Conservation (phyloP, 2,329 filamentous ascomycete species). For the Scortechinia acanthostroma region DNA sequence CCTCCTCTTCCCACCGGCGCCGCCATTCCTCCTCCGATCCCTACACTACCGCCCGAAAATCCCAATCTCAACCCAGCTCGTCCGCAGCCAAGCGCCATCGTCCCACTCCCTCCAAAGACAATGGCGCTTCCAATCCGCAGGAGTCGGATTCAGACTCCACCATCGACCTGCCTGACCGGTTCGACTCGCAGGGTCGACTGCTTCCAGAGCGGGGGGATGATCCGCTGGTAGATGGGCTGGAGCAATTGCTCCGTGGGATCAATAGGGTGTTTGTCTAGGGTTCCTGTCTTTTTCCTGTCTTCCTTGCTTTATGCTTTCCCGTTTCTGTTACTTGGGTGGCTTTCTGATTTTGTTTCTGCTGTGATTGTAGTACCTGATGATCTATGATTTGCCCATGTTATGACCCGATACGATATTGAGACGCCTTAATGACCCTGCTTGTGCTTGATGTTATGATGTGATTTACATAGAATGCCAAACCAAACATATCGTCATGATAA, state of each 20-base stretch:
- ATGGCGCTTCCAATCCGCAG: too few species aligned
- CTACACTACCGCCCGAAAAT: not conserved
- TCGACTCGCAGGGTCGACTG: slow-evolving; percentile 27
- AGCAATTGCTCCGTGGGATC: not conserved
- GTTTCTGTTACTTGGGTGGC: too few species aligned
- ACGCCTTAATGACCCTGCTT: too few species aligned
- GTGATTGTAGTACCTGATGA: too few species aligned
- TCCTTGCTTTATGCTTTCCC: not conserved
- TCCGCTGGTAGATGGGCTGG: not conserved
- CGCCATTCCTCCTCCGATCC: not conserved
- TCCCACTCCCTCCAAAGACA: slow-evolving; percentile 6
- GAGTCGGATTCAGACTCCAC: slow-evolving; percentile 29
- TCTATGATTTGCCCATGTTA: too few species aligned
- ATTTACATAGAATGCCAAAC: too few species aligned
- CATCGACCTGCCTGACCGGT: slow-evolving; percentile 29
- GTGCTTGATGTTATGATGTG: too few species aligned
- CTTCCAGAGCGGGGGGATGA: slow-evolving; percentile 10
- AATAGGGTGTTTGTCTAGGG: not conserved
- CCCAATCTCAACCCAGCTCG: not conserved
- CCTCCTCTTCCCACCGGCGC: too few species aligned
- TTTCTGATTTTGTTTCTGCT: too few species aligned
- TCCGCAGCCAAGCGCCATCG: slow-evolving; percentile 4
- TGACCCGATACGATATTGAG: too few species aligned
- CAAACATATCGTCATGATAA: too few species aligned
- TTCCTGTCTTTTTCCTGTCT: not conserved